Evolutionary conservation across 1,284 basidiomycete species (phyloP), one percentile per base, ranked within the genome.

Genomic region (Tylopilus sp.): DNA sequence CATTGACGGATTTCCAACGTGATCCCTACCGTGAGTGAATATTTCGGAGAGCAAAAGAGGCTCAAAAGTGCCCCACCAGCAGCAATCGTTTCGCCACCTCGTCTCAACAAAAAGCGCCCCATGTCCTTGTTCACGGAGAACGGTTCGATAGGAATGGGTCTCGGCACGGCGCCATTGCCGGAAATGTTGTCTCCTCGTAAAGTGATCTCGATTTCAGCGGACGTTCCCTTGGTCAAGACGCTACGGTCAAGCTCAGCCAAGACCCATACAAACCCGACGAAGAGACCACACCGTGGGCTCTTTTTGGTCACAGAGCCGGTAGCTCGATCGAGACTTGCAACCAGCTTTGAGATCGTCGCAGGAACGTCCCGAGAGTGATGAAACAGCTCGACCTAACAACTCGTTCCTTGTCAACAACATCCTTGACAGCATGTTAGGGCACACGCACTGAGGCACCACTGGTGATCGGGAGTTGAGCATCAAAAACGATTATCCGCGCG

Each of bases 41-140:
- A 37, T 13, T 10, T 42, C n/a, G 34, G 9, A 8, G 35, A 44
- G 25, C 11, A 28, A 15, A 15, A 18, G 13, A 16, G 8, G 4
- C 35, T 11, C 29, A 19, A 5, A 6, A 12, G 28, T 42, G 28
- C 64, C 78, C 51, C 64, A 84, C 94, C 95, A 46, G 95, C 95
- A 39, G 87, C 92, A 52, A 99, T 89, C 0, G 96, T 98, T 73
- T 98, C 94, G 0, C 97, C 96, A 16, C 84, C 84, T 53, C 95
- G 76, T 33, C 96, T 75, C 53, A 99, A 76, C 46, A 99, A 68
- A 40, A 99, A 81, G 36, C 96, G 75, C 0, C 95, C 95, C 96
- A 99, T 97, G 56, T 97, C 92, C 70, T 98, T 98, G 71, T 94
- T 98, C n/a, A 74, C 74, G 4, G 82, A 70, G 54, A 96, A 96